phyloP scores from a whole-genome alignment of 2,329 filamentous ascomycete genomes.

The Pseudopyrenochaeta lycopersici region DNA sequence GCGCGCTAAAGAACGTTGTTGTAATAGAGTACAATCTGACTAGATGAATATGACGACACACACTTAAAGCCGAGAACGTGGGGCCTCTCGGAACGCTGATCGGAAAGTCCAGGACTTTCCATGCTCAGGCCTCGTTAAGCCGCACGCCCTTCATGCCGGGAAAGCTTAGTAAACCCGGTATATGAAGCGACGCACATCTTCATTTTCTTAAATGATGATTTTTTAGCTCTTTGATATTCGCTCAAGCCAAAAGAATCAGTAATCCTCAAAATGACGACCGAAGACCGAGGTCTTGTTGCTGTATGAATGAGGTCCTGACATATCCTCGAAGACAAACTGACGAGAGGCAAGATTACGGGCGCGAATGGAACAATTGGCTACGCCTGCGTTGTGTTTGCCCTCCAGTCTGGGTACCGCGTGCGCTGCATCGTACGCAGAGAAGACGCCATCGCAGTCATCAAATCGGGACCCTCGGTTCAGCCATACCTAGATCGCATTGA shows the following conservation, averaged over 20 bases:
- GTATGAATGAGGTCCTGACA: conserved; percentile 19
- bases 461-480: conserved; percentile 37
- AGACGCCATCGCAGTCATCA: conserved; percentile 34
- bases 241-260: neutral
- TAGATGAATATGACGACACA: conserved; percentile 8
- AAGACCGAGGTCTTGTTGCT: conserved; percentile 33
- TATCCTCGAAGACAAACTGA: neutral
- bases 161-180: conserved; percentile 8
- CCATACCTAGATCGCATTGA: conserved; percentile 29
- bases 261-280: conserved; percentile 13
- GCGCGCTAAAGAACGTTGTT: neutral
- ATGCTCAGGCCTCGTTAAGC: conserved; percentile 3
- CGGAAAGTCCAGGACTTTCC: conserved; percentile 10
- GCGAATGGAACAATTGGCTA: conserved; percentile 49
- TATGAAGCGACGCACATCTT: neutral
- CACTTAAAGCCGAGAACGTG: conserved; percentile 5
- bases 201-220: neutral
- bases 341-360: conserved; percentile 39
- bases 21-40: neutral
- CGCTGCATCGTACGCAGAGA: conserved; percentile 43
- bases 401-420: conserved; percentile 39
- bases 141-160: neutral
- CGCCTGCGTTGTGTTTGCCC: conserved; percentile 35
- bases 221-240: neutral
- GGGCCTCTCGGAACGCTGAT: conserved; percentile 8